Evolutionary conservation across 352 stramenopile species (phyloP).

Genomic region (Phytophthora melonis): DNA sequence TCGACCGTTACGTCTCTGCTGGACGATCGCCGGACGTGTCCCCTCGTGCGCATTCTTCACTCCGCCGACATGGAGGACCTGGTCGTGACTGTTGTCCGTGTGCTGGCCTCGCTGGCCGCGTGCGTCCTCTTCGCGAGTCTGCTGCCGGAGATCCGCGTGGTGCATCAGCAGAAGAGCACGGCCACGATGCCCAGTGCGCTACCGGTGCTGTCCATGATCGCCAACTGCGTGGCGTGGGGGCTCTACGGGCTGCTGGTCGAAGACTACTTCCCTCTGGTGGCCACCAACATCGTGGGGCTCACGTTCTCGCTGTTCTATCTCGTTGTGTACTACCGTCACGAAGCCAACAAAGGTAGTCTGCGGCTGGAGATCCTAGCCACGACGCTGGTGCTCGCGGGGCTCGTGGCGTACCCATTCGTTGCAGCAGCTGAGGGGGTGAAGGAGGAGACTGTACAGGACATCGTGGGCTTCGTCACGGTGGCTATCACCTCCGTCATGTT

Average conservation of each 20-base stretch:
- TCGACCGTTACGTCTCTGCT: constrained; percentile 4
- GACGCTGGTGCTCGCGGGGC: constrained; percentile 32
- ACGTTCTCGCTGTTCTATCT: constrained; percentile 55
- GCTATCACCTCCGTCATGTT: constrained; percentile 70
- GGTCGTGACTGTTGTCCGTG: constrained; percentile 45
- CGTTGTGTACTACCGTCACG: constrained; percentile 52
- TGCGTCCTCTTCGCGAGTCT: constrained; percentile 62
- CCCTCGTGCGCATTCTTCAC: background rate
- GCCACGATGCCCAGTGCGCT: constrained; percentile 47
- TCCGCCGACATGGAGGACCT: constrained; percentile 34
- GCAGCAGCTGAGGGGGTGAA: constrained; percentile 26
- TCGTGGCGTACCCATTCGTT: constrained; percentile 50
- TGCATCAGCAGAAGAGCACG: constrained; percentile 44
- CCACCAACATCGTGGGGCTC: constrained; percentile 61
- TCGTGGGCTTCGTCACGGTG: constrained; percentile 68
- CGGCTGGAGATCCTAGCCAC: constrained; percentile 40
- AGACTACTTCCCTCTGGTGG: constrained; percentile 65
- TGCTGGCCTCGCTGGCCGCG: constrained; percentile 52
- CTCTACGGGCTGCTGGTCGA: constrained; percentile 59
- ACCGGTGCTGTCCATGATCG: constrained; percentile 68
- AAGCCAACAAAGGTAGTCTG: constrained; percentile 28
- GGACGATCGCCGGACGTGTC: background rate
- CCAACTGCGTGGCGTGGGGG: constrained; percentile 67
- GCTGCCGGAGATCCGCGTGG: constrained; percentile 45
- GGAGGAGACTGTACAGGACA: constrained; percentile 37